Conservation (phyloP, 225 moss, liverwort and hornwort genomes). For the Polytrichum commune region DNA sequence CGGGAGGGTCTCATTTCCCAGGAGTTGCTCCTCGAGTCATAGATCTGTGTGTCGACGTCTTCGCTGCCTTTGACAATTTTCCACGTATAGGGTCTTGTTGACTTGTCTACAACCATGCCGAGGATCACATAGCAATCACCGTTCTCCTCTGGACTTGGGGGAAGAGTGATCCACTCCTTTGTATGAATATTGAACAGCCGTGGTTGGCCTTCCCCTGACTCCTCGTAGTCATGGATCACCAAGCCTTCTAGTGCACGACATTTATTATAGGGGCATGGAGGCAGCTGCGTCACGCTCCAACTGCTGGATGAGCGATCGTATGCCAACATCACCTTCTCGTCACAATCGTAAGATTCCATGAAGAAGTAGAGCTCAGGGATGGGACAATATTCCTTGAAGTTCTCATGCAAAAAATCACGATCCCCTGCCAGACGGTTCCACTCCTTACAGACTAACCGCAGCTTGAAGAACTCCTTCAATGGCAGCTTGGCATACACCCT, state of each 20-base stretch:
- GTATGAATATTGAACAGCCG: neutral
- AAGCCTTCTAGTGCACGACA: neutral
- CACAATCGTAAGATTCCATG: neutral
- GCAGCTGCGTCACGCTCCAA: neutral
- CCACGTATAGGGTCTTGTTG: neutral
- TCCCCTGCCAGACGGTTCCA: slow-evolving; percentile 1
- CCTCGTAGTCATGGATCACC: neutral
- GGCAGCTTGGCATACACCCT: neutral
- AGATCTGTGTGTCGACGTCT: slow-evolving; percentile 1
- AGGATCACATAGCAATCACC: neutral
- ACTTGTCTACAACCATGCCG: neutral
- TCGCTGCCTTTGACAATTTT: neutral
- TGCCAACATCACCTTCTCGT: neutral
- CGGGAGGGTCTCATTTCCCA: slow-evolving; percentile 2
- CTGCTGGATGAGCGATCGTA: neutral
- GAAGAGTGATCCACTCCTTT: neutral
- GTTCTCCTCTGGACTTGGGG: neutral
- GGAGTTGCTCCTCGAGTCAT: slow-evolving; percentile 3
- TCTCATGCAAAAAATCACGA: neutral
- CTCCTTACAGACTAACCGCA: slow-evolving; percentile 4
- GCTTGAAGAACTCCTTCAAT: neutral
- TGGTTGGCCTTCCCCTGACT: neutral
- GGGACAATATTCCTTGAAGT: neutral
- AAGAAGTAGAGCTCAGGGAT: neutral
- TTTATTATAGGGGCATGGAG: neutral